Base-by-base conservation (phyloP, 345 rosid species). In the Sisymbrium altissimum region DNA sequence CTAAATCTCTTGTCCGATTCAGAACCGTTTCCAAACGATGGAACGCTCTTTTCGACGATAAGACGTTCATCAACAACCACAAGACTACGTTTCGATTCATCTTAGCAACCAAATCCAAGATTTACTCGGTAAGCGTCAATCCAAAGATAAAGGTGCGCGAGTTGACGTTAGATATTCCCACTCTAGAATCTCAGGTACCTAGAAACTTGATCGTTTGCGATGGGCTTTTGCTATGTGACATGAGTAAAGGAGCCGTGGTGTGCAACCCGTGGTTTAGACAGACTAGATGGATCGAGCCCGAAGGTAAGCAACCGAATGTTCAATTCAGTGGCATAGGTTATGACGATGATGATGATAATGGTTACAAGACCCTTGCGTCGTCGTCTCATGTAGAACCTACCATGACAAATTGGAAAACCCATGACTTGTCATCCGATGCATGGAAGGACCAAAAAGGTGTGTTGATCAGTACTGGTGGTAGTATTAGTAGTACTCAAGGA, bases 41-140 rank as follows among this genome's bases (percentile, higher is more conserved):
- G 54, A 49, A 49, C 14, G 7, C 29, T 53, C 53, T 68, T 6
- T 39, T 55, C 12, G 1, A 56, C 3, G 54, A 55, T 40, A 55
- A 55, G 18, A 29, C 11, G 14, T 68, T 68, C 53, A 41, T 68
- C 64, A 68, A 55, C 27, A 68, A 39, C 12, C 63, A 53, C 72
- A 53, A 39, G 64, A 15, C 10, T 15, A 36, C 60, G 60, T 66
- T 36, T 66, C 23, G 48, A 6, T 50, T 66, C 15, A 66, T 66
- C 32, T 10, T 66, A 66, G 4, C 48, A 14, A 66, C 60, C 15
- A 52, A n/a, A 23, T 66, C 71, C 38, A 66, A 66, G 35, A 38
- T 66, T 52, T 66, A 50, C n/a, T 50, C 71, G 38, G 71, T 66
- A 50, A 50, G 71, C 35, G 5, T 66, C n/a, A 7, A 66, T 25